Evolutionary conservation across 1,139 yeast genomes (phyloP).

Genomic region (Yamadazyma aaseri): DNA sequence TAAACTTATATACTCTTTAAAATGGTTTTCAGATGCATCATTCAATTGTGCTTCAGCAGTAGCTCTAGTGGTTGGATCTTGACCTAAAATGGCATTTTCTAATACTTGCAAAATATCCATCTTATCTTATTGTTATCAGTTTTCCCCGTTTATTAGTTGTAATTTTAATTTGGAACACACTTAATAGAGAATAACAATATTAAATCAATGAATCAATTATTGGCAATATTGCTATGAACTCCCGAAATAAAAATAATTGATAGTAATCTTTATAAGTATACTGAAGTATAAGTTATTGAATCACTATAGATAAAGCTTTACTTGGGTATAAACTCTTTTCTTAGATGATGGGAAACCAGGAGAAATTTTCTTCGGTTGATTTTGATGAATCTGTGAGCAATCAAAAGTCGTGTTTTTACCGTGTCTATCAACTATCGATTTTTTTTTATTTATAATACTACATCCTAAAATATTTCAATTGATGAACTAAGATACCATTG

Average conservation of each 20-base stretch:
- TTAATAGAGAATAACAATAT: slow-evolving; percentile 1
- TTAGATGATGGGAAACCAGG: slow-evolving; percentile 1
- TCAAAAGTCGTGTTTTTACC: neutral
- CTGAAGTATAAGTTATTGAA: too few species aligned
- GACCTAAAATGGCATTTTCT: slow-evolving; percentile 73
- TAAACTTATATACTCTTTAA: slow-evolving; percentile 66
- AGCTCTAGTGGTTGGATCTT: slow-evolving; percentile 66
- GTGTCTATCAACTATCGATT: neutral
- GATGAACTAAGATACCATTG: slow-evolving; percentile 37
- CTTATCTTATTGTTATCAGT: neutral
- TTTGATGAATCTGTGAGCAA: neutral
- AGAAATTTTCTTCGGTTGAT: slow-evolving; percentile 1
- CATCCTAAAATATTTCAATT: too few species aligned
- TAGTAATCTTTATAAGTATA: too few species aligned
- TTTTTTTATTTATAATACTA: neutral
- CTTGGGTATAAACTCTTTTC: neutral
- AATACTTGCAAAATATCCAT: slow-evolving; percentile 75
- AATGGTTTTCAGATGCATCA: slow-evolving; percentile 72
- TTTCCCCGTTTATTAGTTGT: too few species aligned
- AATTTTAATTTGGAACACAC: neutral
- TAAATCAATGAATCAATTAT: neutral
- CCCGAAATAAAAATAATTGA: too few species aligned
- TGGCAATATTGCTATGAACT: too few species aligned
- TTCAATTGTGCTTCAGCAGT: slow-evolving; percentile 80
- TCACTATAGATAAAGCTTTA: neutral